These are phyloP conservation scores for Tubosaeta brunneosetosa DNA, from an alignment of 768 basidiomycete species.

Conservation along the genomic window DNA sequence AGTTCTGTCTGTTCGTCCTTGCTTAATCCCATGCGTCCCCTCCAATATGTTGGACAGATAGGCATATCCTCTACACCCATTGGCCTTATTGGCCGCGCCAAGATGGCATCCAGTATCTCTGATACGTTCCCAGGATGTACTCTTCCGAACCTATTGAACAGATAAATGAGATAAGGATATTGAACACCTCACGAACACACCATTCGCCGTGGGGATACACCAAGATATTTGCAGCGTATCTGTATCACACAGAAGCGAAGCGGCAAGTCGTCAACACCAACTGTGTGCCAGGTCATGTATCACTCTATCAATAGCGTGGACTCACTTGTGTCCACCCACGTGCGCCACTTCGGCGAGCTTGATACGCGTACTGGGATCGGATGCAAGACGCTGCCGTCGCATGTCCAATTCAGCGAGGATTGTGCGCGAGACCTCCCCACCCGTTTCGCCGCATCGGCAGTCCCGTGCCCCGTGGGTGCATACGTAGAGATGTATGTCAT, in stretches of 20 bases:
- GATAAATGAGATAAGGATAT: not conserved
- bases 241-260: constrained; percentile 21
- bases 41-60: constrained; percentile 51
- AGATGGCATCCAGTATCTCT: constrained; percentile 43
- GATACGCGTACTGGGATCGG: constrained; percentile 32
- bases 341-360: constrained; percentile 66
- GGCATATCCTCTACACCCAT: constrained; percentile 31
- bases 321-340: constrained; percentile 81
- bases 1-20: constrained; percentile 53
- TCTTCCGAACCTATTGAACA: constrained; percentile 53
- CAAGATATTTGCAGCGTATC: constrained; percentile 66
- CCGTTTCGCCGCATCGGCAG: constrained; percentile 71
- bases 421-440: constrained; percentile 50
- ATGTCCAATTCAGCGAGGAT: constrained; percentile 49
- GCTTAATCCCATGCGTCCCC: constrained; percentile 65
- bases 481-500: constrained; percentile 51
- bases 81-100: constrained; percentile 29
- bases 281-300: not conserved
- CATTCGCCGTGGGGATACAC: constrained; percentile 72
- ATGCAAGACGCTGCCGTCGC: constrained; percentile 28
- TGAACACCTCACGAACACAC: constrained; percentile 34
- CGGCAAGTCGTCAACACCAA: not conserved
- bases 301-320: constrained; percentile 7
- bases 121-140: constrained; percentile 56
- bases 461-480: constrained; percentile 79